phyloP scores from a whole-genome alignment of 2,329 filamentous ascomycete species.

The Cadophora sp. region DNA sequence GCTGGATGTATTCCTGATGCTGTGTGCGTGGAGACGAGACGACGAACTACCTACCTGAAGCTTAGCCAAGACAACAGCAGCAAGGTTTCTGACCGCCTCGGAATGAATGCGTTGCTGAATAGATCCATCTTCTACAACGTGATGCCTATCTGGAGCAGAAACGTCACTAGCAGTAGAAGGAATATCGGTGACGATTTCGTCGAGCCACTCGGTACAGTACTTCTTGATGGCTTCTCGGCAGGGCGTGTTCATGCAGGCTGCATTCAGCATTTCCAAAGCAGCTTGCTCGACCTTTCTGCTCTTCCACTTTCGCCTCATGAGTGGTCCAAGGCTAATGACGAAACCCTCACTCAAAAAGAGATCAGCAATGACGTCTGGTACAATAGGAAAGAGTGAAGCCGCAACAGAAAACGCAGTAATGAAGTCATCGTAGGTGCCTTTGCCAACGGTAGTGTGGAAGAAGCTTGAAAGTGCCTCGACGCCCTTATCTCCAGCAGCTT shows the following conservation, averaged over 20 bases:
- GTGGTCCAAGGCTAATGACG: constrained; percentile 73
- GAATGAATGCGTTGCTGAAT: constrained; percentile 55
- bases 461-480: constrained; percentile 74
- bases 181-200: constrained; percentile 79
- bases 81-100: constrained; percentile 66
- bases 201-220: constrained; percentile 86
- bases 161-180: constrained; percentile 56
- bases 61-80: constrained; percentile 80
- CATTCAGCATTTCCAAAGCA: constrained; percentile 87
- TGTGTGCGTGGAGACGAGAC: background rate
- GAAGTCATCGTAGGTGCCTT: constrained; percentile 84
- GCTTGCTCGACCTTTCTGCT: constrained; percentile 86
- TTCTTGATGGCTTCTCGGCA: constrained; percentile 86
- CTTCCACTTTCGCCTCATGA: constrained; percentile 83
- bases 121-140: constrained; percentile 40
- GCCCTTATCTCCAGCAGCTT: constrained; percentile 75
- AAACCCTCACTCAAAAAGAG: constrained; percentile 92
- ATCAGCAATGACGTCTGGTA: constrained; percentile 74
- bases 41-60: constrained; percentile 58
- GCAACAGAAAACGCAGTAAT: constrained; percentile 95
- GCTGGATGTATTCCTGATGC: constrained; percentile 28
- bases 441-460: constrained; percentile 73
- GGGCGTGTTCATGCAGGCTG: constrained; percentile 82
- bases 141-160: constrained; percentile 32
- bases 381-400: constrained; percentile 84